These are phyloP conservation scores for Stemphylium lycopersici DNA, from an alignment of 2,329 filamentous ascomycete genomes.

Conservation along the genomic window DNA sequence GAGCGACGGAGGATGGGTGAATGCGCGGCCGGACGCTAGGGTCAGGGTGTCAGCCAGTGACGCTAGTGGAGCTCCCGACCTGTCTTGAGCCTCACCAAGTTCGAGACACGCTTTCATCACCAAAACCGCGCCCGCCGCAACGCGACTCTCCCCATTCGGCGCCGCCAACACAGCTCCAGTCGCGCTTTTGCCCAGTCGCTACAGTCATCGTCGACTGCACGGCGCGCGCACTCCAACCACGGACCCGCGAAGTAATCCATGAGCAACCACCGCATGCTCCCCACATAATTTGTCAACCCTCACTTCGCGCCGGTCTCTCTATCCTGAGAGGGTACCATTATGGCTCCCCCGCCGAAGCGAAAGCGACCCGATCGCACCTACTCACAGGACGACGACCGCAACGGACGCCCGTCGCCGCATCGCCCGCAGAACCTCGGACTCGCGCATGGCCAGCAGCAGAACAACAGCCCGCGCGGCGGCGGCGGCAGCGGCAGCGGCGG, in stretches of 20 bases:
- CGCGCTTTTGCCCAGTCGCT: not conserved
- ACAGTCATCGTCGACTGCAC: not conserved
- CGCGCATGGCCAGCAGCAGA: constrained; percentile 54
- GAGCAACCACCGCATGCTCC: constrained; percentile 37
- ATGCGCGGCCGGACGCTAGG: constrained; percentile 9
- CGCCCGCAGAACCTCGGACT: constrained; percentile 58
- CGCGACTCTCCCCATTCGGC: constrained; percentile 13
- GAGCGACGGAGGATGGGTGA: not conserved
- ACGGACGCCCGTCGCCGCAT: constrained; percentile 56
- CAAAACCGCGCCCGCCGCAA: constrained; percentile 14
- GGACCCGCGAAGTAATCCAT: constrained; percentile 11
- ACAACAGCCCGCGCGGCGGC: constrained; percentile 38
- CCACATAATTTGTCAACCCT: constrained; percentile 26
- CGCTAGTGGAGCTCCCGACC: constrained; percentile 10
- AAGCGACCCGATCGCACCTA: constrained; percentile 59
- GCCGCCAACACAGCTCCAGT: not conserved
- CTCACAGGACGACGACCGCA: constrained; percentile 52
- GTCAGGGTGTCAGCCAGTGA: constrained; percentile 9
- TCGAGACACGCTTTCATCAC: constrained; percentile 18
- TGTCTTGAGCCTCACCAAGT: constrained; percentile 15
- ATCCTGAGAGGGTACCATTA: constrained; percentile 39
- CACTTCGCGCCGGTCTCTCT: constrained; percentile 34
- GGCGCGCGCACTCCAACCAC: constrained; percentile 2
- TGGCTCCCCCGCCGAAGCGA: constrained; percentile 63
- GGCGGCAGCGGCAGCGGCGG: constrained; percentile 35